Evolutionary conservation across 1,284 basidiomycete species (phyloP).

Genomic region (Tremellales sp.): DNA sequence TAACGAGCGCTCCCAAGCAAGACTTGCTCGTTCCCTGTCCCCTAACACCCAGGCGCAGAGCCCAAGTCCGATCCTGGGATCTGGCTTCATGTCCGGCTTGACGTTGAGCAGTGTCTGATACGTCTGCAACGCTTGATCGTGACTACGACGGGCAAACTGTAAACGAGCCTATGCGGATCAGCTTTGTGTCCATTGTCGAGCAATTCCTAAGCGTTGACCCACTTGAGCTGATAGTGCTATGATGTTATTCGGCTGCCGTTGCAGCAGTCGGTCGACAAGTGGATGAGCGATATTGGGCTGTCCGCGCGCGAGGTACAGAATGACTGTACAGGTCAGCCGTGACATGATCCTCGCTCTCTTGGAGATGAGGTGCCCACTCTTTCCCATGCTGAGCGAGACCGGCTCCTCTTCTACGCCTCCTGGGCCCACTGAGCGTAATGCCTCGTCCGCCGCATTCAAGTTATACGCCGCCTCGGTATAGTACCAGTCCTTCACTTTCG

Average conservation of each 20-base stretch:
- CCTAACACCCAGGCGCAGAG: conserved; percentile 84
- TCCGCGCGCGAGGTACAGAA: conserved; percentile 73
- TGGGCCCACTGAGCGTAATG: conserved; percentile 50
- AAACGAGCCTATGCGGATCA: conserved; percentile 66
- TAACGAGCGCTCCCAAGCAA: conserved; percentile 80
- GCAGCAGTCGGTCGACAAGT: conserved; percentile 76
- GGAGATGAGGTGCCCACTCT: conserved; percentile 12
- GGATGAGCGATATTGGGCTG: conserved; percentile 72
- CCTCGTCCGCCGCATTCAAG: conserved; percentile 68
- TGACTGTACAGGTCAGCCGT: conserved; percentile 53
- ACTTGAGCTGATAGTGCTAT: conserved; percentile 33
- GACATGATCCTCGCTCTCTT: neutral
- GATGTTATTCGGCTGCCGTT: conserved; percentile 72
- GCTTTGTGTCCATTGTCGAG: neutral
- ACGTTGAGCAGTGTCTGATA: conserved; percentile 79
- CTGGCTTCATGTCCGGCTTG: conserved; percentile 72
- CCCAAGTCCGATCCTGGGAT: conserved; percentile 89
- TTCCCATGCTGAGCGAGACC: conserved; percentile 34
- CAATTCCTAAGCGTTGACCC: conserved; percentile 4
- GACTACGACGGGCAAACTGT: conserved; percentile 70
- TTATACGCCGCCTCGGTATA: conserved; percentile 64
- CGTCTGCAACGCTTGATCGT: conserved; percentile 68
- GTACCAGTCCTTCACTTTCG: conserved; percentile 59
- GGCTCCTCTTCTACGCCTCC: conserved; percentile 35
- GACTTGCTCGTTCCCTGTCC: conserved; percentile 69